Evolutionary conservation across 306 rosid species (phyloP).

Genomic region (Cicer chorassanicum): DNA sequence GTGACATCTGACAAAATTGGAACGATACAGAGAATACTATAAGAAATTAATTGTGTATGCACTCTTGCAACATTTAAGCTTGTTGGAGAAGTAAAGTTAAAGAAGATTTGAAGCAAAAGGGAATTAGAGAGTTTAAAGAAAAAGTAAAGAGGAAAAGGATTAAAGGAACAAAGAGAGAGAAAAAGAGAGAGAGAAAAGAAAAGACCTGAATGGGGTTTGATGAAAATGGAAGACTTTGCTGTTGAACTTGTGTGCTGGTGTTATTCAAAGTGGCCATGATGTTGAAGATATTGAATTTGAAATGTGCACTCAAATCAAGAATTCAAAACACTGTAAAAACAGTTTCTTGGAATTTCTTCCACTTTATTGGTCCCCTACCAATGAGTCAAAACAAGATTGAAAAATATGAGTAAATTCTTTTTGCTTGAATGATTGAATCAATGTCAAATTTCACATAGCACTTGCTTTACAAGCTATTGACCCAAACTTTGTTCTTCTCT

Average conservation of each 20-base stretch:
- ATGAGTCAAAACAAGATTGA: slow-evolving; percentile 29
- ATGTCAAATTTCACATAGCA: slow-evolving; percentile 16
- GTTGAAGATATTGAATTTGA: slow-evolving; percentile 6
- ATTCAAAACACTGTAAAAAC: background rate
- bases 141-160: slow-evolving; percentile 36
- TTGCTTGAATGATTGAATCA: slow-evolving; percentile 24
- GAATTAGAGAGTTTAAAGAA: slow-evolving; percentile 30
- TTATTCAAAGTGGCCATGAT: slow-evolving; percentile 37
- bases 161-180: slow-evolving; percentile 24
- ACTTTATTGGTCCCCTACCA: slow-evolving; percentile 50
- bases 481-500: slow-evolving; percentile 27
- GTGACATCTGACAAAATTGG: background rate
- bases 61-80: slow-evolving; percentile 38
- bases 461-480: slow-evolving; percentile 39
- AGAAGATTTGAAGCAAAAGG: slow-evolving; percentile 41
- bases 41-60: slow-evolving; percentile 27
- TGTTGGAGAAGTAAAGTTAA: slow-evolving; percentile 32
- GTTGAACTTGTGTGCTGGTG: slow-evolving; percentile 44
- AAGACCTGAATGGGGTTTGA: slow-evolving; percentile 51
- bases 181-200: background rate
- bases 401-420: slow-evolving; percentile 28
- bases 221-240: slow-evolving; percentile 42
- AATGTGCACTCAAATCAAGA: background rate
- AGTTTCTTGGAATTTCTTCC: slow-evolving; percentile 32
- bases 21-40: background rate